Conservation (phyloP, 805 yeast species). For the Wickerhamiella nectarea region DNA sequence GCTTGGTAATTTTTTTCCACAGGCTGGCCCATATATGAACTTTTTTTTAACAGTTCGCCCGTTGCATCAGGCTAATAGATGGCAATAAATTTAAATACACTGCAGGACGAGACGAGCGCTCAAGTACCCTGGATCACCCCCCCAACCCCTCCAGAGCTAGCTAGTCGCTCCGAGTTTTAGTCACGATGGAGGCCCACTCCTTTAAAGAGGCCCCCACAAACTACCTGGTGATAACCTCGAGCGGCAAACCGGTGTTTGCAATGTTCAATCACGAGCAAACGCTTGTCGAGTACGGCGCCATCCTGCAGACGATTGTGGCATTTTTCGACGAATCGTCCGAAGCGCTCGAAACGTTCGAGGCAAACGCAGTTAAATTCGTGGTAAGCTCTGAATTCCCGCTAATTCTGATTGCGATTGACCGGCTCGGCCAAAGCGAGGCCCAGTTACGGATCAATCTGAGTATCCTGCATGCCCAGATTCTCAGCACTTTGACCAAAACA, state of each 20-base stretch:
- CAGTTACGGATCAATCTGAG: conserved; percentile 52
- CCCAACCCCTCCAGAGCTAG: too few relatives aligned
- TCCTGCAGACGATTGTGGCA: conserved; percentile 20
- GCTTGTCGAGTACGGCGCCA: conserved; percentile 17
- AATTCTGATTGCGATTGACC: conserved; percentile 50
- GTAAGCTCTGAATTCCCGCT: conserved; percentile 56
- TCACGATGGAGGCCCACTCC: too few relatives aligned
- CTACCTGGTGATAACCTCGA: conserved; percentile 17
- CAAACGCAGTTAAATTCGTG: conserved; percentile 40
- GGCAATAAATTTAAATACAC: too few relatives aligned
- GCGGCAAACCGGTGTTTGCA: conserved; percentile 22
- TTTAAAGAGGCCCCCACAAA: conserved; percentile 9
- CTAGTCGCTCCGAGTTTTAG: too few relatives aligned
- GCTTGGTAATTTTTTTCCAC: not conserved
- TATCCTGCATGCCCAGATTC: conserved; percentile 56
- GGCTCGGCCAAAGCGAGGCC: conserved; percentile 25
- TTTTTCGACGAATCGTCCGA: conserved; percentile 14
- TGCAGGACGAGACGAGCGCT: too few relatives aligned
- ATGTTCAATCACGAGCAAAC: conserved; percentile 15
- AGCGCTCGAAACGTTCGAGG: conserved; percentile 32
- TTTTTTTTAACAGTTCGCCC: too few relatives aligned
- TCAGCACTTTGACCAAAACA: conserved; percentile 75
- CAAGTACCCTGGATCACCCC: too few relatives aligned
- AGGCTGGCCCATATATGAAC: too few relatives aligned
- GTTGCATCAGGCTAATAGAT: too few relatives aligned